phyloP scores from a whole-genome alignment of 108 stramenopile genomes.

The Skeletonema grethae region DNA sequence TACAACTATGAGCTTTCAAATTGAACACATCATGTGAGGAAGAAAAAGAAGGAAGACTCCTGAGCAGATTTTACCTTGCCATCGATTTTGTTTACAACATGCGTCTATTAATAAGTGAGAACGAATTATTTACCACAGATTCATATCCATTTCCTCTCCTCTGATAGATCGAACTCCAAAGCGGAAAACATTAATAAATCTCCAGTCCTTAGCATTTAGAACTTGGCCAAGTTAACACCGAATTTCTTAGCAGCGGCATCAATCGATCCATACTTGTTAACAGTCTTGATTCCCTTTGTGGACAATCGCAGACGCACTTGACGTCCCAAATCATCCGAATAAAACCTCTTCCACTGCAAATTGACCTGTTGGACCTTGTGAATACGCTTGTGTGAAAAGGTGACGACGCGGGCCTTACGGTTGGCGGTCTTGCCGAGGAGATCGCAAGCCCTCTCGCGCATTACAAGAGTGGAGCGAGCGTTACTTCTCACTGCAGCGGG shows the following conservation, averaged over 20 bases:
- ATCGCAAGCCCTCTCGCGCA: conserved; percentile 88
- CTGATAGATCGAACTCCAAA: not conserved
- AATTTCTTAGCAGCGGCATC: conserved; percentile 95
- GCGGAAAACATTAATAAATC: not conserved
- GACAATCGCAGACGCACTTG: conserved; percentile 85
- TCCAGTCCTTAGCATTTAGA: conserved; percentile 46
- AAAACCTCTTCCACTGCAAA: conserved; percentile 89
- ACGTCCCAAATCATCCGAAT: conserved; percentile 82
- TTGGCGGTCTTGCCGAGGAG: conserved; percentile 92
- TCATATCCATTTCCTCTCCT: not conserved
- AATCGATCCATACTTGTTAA: conserved; percentile 92
- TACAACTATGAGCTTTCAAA: not conserved
- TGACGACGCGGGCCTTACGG: conserved; percentile 92
- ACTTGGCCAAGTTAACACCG: conserved; percentile 85
- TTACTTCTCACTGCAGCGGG: conserved; percentile 5
- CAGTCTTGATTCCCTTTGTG: conserved; percentile 96
- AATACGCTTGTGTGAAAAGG: conserved; percentile 92
- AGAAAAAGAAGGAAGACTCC: not conserved
- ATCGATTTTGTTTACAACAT: not conserved
- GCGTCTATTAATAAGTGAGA: conserved; percentile 7
- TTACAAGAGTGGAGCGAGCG: conserved; percentile 56
- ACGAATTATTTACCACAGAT: conserved; percentile 8
- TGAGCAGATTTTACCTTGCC: not conserved
- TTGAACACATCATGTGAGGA: not conserved
- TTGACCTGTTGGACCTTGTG: conserved; percentile 94